Percentiles rank a stretch among this genome's conserved stretches.
phyloP scores from a whole-genome alignment of 108 stramenopile species.

The Epithemia pelagica region DNA sequence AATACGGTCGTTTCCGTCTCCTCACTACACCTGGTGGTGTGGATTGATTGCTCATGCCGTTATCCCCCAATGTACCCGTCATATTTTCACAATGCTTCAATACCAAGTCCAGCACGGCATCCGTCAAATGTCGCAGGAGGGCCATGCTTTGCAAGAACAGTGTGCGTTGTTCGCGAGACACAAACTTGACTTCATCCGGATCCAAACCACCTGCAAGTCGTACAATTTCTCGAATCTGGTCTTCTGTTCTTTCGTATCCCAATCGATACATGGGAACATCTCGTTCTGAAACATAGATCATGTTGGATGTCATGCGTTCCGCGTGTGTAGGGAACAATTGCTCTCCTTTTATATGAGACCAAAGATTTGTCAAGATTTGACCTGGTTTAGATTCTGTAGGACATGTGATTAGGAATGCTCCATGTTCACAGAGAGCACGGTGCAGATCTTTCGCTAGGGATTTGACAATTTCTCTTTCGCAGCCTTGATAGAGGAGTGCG shows the following conservation, averaged over 20 bases:
- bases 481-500: background rate
- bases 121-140: constrained; percentile 9
- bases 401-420: background rate
- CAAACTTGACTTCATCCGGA: background rate
- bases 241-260: constrained; percentile 16
- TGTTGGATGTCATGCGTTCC: background rate
- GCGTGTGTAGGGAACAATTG: background rate
- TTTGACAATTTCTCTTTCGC: background rate
- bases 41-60: background rate
- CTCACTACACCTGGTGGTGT: background rate
- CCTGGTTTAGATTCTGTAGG: background rate
- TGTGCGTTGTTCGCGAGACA: background rate
- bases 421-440: background rate
- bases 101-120: constrained; percentile 5
- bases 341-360: background rate
- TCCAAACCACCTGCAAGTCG: constrained; percentile 4
- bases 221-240: constrained; percentile 12
- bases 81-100: background rate
- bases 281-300: constrained; percentile 10
- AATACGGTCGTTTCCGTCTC: background rate
- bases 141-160: constrained; percentile 2
- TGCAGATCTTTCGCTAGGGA: background rate
- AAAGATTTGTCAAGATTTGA: background rate
- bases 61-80: background rate
- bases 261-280: constrained; percentile 16